Percentiles rank a stretch among this genome's conserved stretches.
Evolutionary conservation across 768 basidiomycete species (phyloP).

Genomic region (Macrolepiota fuliginosa): DNA sequence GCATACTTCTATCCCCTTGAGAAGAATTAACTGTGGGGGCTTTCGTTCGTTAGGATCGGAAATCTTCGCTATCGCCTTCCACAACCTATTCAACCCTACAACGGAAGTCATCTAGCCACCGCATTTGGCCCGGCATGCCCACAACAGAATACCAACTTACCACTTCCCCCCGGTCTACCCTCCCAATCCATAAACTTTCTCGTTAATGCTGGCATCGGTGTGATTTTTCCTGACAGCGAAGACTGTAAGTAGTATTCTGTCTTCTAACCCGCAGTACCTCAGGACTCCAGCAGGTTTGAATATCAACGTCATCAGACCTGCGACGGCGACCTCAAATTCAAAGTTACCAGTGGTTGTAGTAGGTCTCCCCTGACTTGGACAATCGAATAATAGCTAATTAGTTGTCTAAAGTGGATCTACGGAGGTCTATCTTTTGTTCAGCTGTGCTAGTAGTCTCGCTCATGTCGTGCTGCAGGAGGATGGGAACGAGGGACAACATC

Average conservation of each 20-base stretch:
- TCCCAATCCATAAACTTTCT: slow-evolving; percentile 28
- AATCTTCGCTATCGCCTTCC: slow-evolving; percentile 44
- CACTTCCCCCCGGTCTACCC: slow-evolving; percentile 25
- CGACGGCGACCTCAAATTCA: slow-evolving; percentile 31
- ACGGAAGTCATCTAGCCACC: slow-evolving; percentile 32
- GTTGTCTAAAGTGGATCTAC: slow-evolving; percentile 42
- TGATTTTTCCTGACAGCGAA: slow-evolving; percentile 31
- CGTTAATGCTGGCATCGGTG: slow-evolving; percentile 23
- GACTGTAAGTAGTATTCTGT: slow-evolving; percentile 36
- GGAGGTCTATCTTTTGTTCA: slow-evolving; percentile 30
- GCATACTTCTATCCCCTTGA: not conserved
- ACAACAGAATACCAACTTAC: slow-evolving; percentile 35
- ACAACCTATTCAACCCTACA: slow-evolving; percentile 34
- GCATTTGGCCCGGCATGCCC: slow-evolving; percentile 47
- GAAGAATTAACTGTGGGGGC: not conserved
- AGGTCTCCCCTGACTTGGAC: slow-evolving; percentile 18
- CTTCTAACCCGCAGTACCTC: not conserved
- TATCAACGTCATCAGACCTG: slow-evolving; percentile 50
- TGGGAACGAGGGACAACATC: slow-evolving; percentile 24
- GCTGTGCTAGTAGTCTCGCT: not conserved
- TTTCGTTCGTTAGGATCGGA: slow-evolving; percentile 25
- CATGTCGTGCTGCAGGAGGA: slow-evolving; percentile 16
- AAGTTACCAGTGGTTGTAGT: slow-evolving; percentile 56
- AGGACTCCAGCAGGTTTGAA: slow-evolving; percentile 37
- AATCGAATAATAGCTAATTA: not conserved